Conservation (phyloP, 1,139 yeast species). For the Pichia sp. region DNA sequence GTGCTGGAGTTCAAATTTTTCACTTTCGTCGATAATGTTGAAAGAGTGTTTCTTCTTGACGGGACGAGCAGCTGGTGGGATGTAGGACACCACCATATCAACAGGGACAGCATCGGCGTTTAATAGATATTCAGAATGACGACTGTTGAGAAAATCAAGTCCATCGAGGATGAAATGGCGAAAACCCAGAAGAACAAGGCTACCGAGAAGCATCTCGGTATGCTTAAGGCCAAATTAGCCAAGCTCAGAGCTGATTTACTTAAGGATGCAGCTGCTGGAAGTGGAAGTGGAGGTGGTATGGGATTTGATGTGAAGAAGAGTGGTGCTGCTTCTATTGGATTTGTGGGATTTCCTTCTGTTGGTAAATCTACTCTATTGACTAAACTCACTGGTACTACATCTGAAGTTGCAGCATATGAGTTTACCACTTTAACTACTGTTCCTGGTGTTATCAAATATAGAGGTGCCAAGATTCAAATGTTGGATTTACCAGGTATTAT, state of each 20-base stretch:
- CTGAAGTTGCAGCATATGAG: slow-evolving; percentile 96
- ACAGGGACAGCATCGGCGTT: too few species aligned
- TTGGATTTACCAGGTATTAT: slow-evolving; percentile 97
- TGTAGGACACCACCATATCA: too few species aligned
- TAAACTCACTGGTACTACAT: slow-evolving; percentile 89
- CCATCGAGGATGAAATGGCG: slow-evolving; percentile 95
- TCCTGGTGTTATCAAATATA: slow-evolving; percentile 91
- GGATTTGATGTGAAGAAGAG: slow-evolving; percentile 98
- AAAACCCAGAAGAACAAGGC: slow-evolving; percentile 93
- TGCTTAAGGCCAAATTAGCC: slow-evolving; percentile 92
- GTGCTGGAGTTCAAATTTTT: too few species aligned
- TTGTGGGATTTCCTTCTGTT: slow-evolving; percentile 98
- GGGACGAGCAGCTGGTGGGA: too few species aligned
- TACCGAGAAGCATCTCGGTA: slow-evolving; percentile 94
- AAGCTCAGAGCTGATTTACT: slow-evolving; percentile 86
- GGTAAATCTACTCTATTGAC: slow-evolving; percentile 87
- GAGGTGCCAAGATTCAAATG: slow-evolving; percentile 98
- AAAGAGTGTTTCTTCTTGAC: too few species aligned
- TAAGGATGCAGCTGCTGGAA: slow-evolving; percentile 62
- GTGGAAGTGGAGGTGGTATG: slow-evolving; percentile 81
- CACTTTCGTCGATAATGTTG: too few species aligned
- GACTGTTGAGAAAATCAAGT: slow-evolving; percentile 82
- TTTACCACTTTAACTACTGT: slow-evolving; percentile 97
- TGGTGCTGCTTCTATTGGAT: slow-evolving; percentile 95
- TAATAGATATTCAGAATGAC: slow-evolving; percentile 31